phyloP scores from a whole-genome alignment of 345 rosid species.

The Noccaea caerulescens region DNA sequence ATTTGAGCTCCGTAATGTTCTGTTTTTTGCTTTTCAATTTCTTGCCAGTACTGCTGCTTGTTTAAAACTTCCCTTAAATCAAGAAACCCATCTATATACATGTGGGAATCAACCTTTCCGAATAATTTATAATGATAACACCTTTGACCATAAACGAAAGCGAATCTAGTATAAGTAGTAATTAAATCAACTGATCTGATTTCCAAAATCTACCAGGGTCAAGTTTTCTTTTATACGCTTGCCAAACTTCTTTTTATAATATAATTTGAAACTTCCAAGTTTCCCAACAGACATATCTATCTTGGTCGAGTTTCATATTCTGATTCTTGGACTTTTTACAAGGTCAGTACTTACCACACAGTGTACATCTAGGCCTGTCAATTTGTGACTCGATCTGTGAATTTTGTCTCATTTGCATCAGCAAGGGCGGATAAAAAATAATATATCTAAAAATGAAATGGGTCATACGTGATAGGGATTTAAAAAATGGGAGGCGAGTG shows the following conservation, averaged over 20 bases:
- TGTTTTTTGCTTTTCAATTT: background rate
- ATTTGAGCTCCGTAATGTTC: conserved; percentile 1
- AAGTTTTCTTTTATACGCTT: background rate
- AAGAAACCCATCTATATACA: background rate
- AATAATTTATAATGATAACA: background rate
- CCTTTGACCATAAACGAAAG: background rate
- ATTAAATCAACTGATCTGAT: background rate
- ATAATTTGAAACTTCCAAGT: background rate
- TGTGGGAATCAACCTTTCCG: background rate
- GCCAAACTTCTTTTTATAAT: background rate
- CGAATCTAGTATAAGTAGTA: background rate
- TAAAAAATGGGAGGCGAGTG: no score
- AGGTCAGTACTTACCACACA: no score
- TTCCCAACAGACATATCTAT: background rate
- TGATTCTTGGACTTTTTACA: background rate
- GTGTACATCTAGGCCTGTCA: no score
- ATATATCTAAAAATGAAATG: no score
- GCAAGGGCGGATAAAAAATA: no score
- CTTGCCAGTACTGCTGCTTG: background rate
- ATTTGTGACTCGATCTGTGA: no score
- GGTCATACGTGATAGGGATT: no score
- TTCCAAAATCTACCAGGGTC: background rate
- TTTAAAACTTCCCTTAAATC: background rate
- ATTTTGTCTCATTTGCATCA: no score
- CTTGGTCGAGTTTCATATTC: background rate